Evolutionary conservation across 2,329 filamentous ascomycete genomes (phyloP).

Genomic region (Calonectria hawksworthii): DNA sequence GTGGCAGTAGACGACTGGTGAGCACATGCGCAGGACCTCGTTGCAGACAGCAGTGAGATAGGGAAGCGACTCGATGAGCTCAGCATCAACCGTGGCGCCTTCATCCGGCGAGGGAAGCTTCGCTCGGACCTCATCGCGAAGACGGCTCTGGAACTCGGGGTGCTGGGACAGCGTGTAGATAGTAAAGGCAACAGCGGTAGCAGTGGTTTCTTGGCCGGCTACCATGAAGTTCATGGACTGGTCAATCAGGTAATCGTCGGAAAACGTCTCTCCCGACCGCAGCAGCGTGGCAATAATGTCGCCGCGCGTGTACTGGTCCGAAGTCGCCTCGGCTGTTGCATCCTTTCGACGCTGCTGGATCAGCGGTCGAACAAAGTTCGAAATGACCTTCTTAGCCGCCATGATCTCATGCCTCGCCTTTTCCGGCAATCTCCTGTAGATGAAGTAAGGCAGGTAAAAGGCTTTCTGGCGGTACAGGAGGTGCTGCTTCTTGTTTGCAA

Average conservation of each 20-base stretch:
- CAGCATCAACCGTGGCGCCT: conserved; percentile 1
- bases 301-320: conserved; percentile 23
- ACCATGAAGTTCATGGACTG: conserved; percentile 23
- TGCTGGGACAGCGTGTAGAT: conserved; percentile 13
- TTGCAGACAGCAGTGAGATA: conserved; percentile 21
- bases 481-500: conserved; percentile 26
- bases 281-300: conserved; percentile 31
- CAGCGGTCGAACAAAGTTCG: conserved; percentile 30
- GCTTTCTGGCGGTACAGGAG: conserved; percentile 24
- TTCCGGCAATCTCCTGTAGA: conserved; percentile 26
- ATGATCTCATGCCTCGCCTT: conserved; percentile 29
- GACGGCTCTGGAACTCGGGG: conserved; percentile 17
- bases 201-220: conserved; percentile 22
- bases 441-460: conserved; percentile 21
- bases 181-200: conserved; percentile 16
- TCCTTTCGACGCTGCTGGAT: conserved; percentile 27
- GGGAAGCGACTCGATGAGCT: conserved; percentile 24
- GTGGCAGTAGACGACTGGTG: conserved; percentile 22
- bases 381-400: conserved; percentile 24
- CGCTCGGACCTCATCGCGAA: conserved; percentile 17
- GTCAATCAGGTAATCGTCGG: conserved; percentile 30
- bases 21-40: conserved; percentile 20
- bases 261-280: conserved; percentile 26
- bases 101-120: conserved; percentile 15
- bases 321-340: neutral